Evolutionary conservation across 257 asterid genomes (phyloP), one percentile per base, ranked within the genome.

Genomic region (Euphrasia confusa): DNA sequence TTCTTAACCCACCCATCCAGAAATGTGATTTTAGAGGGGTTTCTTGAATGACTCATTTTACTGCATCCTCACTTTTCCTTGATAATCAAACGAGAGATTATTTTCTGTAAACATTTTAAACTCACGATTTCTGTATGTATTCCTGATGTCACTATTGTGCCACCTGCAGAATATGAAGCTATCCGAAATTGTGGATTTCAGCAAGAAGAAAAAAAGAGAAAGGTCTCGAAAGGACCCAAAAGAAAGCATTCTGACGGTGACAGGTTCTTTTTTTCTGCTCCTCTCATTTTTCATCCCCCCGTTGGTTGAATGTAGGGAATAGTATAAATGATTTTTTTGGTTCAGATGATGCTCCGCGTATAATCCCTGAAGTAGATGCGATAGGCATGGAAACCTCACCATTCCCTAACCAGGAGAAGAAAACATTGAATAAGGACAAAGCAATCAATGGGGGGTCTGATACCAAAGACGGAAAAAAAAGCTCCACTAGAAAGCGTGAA

Each of bases 151-250:
- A 35, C 69, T 58, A 24, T 7, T 67, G 26, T 68, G 53, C 71
- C 72, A 58, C 58, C 58, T 75, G 60, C 68, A 83, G 91, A 84
- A 66, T 67, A 37, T 56, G 65, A 60, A 65, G 21, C 80, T 66
- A 61, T 42, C 54, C 33, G 77, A 68, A 32, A 35, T 61, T 59
- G 81, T 26, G 64, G 80, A 49, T 13, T 54, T n/a, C 64, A 45
- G 44, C 53, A 75, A 32, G 32, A 79, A 59, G 69, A 81, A 61
- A 65, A 77, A 53, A 74, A 77, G 83, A 60, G 96, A 89, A 24
- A 79, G 95, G 64, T 93, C 90, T 48, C 71, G 64, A 30, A 80
- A 35, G 71, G 44, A 21, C 39, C 33, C n/a, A 17, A 28, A 6
- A 1, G 74, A 61, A 18, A 64, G 58, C 71, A 68, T 61, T 54